These are phyloP conservation scores for Eucalyptus fibrosa DNA, from an alignment of 345 rosid genomes.

Conservation along the genomic window DNA sequence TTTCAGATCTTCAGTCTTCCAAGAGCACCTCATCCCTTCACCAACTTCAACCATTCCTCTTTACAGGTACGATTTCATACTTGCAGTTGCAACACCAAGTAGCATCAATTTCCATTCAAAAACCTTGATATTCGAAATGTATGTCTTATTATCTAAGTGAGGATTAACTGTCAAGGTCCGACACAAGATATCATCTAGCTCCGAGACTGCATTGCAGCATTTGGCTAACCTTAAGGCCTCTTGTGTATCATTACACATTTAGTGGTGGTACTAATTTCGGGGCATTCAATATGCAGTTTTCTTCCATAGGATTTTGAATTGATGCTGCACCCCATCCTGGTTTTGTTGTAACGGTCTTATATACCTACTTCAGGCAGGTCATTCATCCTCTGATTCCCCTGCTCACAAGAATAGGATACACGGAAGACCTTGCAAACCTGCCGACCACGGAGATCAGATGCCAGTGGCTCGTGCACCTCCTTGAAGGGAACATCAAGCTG, in stretches of 20 bases:
- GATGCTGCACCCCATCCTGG: not conserved
- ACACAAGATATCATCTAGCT: not conserved
- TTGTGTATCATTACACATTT: not conserved
- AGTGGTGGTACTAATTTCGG: not conserved
- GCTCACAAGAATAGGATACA: constrained; percentile 1
- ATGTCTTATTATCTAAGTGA: not conserved
- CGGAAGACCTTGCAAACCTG: constrained; percentile 2
- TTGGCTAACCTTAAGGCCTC: not conserved
- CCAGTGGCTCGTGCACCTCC: constrained; percentile 8
- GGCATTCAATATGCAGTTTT: not conserved
- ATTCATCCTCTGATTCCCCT: constrained; percentile 17
- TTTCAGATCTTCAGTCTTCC: constrained; percentile 7
- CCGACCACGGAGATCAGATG: constrained; percentile 1
- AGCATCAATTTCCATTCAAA: not conserved
- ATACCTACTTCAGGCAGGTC: not conserved
- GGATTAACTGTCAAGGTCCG: not conserved
- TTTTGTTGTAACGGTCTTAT: not conserved
- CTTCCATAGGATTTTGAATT: not conserved
- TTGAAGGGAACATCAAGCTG: constrained; percentile 2
- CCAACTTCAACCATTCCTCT: constrained; percentile 5
- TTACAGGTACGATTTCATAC: constrained; percentile 3
- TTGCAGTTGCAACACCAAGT: not conserved
- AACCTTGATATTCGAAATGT: not conserved
- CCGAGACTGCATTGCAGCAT: not conserved
- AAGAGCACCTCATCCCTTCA: not conserved